A percentile compares a stretch with the other conserved stretches of the same genome.
Conservation (phyloP, 2,329 filamentous ascomycete genomes). For the Diaporthe ampelina region DNA sequence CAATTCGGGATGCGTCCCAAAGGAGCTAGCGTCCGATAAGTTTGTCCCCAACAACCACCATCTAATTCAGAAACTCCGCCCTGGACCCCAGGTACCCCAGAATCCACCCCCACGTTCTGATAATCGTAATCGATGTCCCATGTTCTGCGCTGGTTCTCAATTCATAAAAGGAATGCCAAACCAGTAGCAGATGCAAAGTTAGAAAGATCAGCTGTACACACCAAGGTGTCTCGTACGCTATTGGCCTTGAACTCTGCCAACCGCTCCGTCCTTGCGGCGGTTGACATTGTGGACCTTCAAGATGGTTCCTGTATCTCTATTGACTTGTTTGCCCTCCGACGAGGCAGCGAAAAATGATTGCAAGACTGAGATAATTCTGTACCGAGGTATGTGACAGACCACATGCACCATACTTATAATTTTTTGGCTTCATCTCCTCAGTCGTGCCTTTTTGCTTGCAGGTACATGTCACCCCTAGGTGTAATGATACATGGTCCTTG, state of each 20-base stretch:
- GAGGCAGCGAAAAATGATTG: neutral
- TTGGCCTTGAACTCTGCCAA: neutral
- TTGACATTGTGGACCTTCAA: neutral
- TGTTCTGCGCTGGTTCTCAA: neutral
- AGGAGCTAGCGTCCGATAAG: neutral
- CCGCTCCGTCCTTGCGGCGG: neutral
- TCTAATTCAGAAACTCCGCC: neutral
- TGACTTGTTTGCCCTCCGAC: neutral
- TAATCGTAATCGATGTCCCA: neutral
- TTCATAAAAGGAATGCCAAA: neutral
- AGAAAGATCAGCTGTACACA: neutral
- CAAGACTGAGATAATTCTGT: neutral
- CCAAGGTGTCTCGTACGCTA: neutral
- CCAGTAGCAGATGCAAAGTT: neutral
- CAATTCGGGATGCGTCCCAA: neutral
- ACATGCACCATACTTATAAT: too few species aligned
- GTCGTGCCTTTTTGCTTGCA: neutral
- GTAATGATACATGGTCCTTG: neutral
- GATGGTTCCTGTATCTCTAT: neutral
- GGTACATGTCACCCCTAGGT: neutral
- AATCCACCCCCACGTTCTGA: neutral
- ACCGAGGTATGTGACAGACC: too few species aligned
- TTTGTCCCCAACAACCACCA: neutral
- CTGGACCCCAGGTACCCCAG: conserved; percentile 6
- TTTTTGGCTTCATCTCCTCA: neutral